phyloP scores from a whole-genome alignment of 2,329 filamentous ascomycete species.

The Moelleriella libera region DNA sequence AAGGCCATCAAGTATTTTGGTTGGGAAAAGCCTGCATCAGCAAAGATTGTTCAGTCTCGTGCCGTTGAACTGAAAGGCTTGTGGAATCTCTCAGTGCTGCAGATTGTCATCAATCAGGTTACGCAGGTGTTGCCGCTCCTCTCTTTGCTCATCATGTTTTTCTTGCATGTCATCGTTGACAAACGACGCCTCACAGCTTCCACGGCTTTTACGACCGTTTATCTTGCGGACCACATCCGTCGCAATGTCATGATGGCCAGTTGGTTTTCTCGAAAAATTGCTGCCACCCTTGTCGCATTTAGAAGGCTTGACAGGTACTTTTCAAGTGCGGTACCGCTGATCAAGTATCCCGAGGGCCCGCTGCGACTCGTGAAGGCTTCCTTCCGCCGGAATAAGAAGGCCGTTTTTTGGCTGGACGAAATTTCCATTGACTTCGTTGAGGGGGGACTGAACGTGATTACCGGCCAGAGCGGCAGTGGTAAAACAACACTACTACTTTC shows the following conservation, averaged over 20 bases:
- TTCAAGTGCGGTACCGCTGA: conserved; percentile 31
- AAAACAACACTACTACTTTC: conserved; percentile 41
- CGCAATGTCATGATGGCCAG: conserved; percentile 36
- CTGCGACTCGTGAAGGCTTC: conserved; percentile 30
- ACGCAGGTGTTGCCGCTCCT: conserved; percentile 37
- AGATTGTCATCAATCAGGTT: conserved; percentile 30
- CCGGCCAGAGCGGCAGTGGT: conserved; percentile 39
- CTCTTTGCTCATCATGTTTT: conserved; percentile 39
- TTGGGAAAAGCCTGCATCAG: conserved; percentile 39
- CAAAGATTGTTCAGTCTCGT: conserved; percentile 35
- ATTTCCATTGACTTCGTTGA: conserved; percentile 37
- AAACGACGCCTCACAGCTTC: conserved; percentile 35
- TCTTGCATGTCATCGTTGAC: conserved; percentile 32
- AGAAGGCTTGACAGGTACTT: conserved; percentile 41
- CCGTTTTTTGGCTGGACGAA: conserved; percentile 32
- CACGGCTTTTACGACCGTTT: conserved; percentile 43
- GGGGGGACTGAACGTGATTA: conserved; percentile 38
- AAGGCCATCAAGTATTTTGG: conserved; percentile 47
- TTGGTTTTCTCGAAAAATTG: conserved; percentile 21
- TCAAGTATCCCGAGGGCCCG: conserved; percentile 32
- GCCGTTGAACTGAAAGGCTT: conserved; percentile 36
- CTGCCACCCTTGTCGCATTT: conserved; percentile 26
- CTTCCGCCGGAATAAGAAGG: conserved; percentile 34
- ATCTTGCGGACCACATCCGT: conserved; percentile 37
- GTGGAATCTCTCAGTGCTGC: conserved; percentile 36